Evolutionary conservation across 768 basidiomycete genomes (phyloP).

Genomic region (Rhodocollybia butyracea): DNA sequence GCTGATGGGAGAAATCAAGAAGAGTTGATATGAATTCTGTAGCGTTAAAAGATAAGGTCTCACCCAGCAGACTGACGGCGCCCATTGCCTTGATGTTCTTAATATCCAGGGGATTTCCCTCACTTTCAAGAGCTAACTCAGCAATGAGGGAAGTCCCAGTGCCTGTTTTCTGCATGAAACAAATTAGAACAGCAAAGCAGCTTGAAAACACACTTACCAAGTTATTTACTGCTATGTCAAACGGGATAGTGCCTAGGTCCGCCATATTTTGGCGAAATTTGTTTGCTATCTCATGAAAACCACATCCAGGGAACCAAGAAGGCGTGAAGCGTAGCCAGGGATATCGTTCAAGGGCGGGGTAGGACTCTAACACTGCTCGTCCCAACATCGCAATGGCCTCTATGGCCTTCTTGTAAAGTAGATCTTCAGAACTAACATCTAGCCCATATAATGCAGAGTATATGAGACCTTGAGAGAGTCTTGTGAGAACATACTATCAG

Average conservation of each 20-base stretch:
- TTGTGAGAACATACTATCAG: background rate
- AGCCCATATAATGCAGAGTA: background rate
- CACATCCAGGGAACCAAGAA: no score
- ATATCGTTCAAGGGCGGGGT: background rate
- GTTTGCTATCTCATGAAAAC: background rate
- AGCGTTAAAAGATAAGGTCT: background rate
- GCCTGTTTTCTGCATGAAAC: no score
- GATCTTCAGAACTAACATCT: background rate
- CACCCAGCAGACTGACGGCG: background rate
- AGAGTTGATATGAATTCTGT: background rate
- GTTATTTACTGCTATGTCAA: background rate
- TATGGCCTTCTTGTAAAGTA: background rate
- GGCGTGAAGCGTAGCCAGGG: background rate
- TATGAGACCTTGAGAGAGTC: background rate
- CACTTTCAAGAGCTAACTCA: background rate
- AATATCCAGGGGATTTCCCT: background rate
- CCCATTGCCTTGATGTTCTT: background rate
- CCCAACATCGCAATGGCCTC: background rate
- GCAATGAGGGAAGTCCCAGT: no score
- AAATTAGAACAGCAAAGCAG: background rate
- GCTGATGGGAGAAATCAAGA: background rate
- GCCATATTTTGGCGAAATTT: background rate
- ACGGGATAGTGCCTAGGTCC: background rate
- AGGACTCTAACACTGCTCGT: background rate
- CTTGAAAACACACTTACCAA: background rate